A percentile compares a stretch with the other conserved stretches of the same genome.
These are phyloP conservation scores for Carex kokanica DNA, from an alignment of 176 grass and related monocot genomes.

Conservation along the genomic window DNA sequence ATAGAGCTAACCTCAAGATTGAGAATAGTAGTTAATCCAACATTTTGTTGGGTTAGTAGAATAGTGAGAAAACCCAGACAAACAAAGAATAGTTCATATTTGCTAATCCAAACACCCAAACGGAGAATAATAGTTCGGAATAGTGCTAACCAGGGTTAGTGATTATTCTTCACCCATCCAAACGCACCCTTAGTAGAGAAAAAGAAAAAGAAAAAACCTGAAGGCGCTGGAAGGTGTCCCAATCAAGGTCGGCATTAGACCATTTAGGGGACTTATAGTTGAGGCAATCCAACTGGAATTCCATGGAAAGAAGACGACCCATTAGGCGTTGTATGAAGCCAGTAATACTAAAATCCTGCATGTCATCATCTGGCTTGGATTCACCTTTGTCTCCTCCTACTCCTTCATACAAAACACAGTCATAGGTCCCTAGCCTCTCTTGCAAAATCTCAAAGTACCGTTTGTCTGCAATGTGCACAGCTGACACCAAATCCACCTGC, in stretches of 20 bases:
- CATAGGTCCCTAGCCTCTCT: conserved; percentile 58
- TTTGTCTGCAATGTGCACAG: conserved; percentile 85
- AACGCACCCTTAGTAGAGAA: too few relatives aligned
- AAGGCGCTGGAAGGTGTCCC: conserved; percentile 73
- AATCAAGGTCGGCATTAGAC: conserved; percentile 88
- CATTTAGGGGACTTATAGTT: conserved; percentile 75
- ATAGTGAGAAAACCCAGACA: too few relatives aligned
- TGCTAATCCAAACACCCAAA: too few relatives aligned
- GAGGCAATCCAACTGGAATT: conserved; percentile 88
- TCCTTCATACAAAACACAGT: conserved; percentile 88
- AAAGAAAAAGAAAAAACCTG: conserved; percentile 33
- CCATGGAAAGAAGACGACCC: conserved; percentile 67
- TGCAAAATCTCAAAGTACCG: conserved; percentile 76
- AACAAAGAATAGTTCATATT: too few relatives aligned
- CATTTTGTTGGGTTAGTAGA: too few relatives aligned
- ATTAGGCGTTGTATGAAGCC: conserved; percentile 85
- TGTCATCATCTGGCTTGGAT: conserved; percentile 39
- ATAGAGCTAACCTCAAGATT: too few relatives aligned
- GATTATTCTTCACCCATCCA: too few relatives aligned
- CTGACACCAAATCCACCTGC: conserved; percentile 85
- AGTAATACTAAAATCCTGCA: conserved; percentile 69
- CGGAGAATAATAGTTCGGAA: too few relatives aligned
- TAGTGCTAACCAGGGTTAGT: too few relatives aligned
- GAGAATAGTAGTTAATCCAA: too few relatives aligned
- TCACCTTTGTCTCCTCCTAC: conserved; percentile 53